These are phyloP conservation scores for Decorospora gaudefroyi DNA, from an alignment of 2,329 filamentous ascomycete genomes.

Conservation along the genomic window DNA sequence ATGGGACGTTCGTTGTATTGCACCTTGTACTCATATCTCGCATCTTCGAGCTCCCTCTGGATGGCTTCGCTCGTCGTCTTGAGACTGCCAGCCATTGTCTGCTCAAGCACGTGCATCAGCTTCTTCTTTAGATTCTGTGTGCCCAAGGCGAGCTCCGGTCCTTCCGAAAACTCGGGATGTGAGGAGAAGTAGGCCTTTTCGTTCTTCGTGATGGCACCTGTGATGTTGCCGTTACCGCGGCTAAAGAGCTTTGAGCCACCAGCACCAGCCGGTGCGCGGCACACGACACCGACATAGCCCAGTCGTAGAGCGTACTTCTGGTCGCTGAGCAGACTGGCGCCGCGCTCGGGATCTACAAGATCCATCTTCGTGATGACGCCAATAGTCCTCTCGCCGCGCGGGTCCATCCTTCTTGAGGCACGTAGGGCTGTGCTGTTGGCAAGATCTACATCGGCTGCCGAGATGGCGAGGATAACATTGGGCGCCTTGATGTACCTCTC, in stretches of 20 bases:
- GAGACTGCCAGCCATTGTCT: slow-evolving; percentile 93
- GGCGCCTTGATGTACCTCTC: slow-evolving; percentile 98
- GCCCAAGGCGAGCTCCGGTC: slow-evolving; percentile 74
- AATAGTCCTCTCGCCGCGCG: slow-evolving; percentile 92
- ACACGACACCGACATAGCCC: slow-evolving; percentile 94
- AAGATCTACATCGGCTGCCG: slow-evolving; percentile 93
- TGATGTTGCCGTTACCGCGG: slow-evolving; percentile 77
- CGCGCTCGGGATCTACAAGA: slow-evolving; percentile 81
- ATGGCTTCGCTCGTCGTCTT: slow-evolving; percentile 91
- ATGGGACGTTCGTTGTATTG: slow-evolving; percentile 97
- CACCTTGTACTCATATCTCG: slow-evolving; percentile 98
- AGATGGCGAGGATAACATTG: slow-evolving; percentile 96
- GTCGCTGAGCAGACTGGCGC: slow-evolving; percentile 77
- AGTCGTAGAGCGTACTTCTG: slow-evolving; percentile 93
- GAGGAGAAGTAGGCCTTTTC: slow-evolving; percentile 85
- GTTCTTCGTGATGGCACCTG: slow-evolving; percentile 80
- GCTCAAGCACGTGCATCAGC: slow-evolving; percentile 93
- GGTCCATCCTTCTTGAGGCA: slow-evolving; percentile 89
- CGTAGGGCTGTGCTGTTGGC: slow-evolving; percentile 93
- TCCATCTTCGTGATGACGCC: slow-evolving; percentile 99
- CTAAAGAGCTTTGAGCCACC: slow-evolving; percentile 74
- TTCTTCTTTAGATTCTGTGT: slow-evolving; percentile 89
- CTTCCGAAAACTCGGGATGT: slow-evolving; percentile 80
- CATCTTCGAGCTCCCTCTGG: slow-evolving; percentile 91
- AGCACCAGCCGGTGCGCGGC: slow-evolving; percentile 70